Evolutionary conservation across 2,329 filamentous ascomycete genomes (phyloP).

Genomic region (Pseudopyrenochaeta lycopersici): DNA sequence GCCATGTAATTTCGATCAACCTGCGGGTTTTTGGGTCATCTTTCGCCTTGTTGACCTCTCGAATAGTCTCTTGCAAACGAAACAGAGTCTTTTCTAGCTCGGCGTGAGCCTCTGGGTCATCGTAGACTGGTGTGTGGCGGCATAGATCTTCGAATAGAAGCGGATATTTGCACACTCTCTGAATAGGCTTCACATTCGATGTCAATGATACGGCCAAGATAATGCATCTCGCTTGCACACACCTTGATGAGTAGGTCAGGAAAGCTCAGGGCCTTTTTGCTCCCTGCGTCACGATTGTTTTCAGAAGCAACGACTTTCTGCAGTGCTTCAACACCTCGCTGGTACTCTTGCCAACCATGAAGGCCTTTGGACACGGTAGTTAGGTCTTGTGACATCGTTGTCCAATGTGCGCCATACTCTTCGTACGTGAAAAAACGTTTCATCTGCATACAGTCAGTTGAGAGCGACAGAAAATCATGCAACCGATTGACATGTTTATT

Average conservation of each 20-base stretch:
- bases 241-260: constrained; percentile 92
- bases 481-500: constrained; percentile 56
- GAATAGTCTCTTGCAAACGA: constrained; percentile 76
- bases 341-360: constrained; percentile 79
- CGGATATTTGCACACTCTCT: constrained; percentile 90
- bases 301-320: constrained; percentile 77
- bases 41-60: constrained; percentile 84
- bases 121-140: constrained; percentile 81
- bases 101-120: constrained; percentile 84
- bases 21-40: constrained; percentile 75
- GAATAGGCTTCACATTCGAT: constrained; percentile 74
- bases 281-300: constrained; percentile 68
- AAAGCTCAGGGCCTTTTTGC: constrained; percentile 81
- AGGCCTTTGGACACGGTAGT: constrained; percentile 73
- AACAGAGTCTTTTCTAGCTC: constrained; percentile 78
- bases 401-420: constrained; percentile 90
- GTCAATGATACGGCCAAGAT: background rate
- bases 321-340: constrained; percentile 84
- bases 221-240: constrained; percentile 10
- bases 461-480: constrained; percentile 29
- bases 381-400: constrained; percentile 82
- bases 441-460: constrained; percentile 64
- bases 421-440: constrained; percentile 86
- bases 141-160: constrained; percentile 85
- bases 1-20: constrained; percentile 81